Percentiles rank a stretch among this genome's conserved stretches.
These are phyloP conservation scores for Chaetoceros tenuissimus DNA, from an alignment of 108 stramenopile species.

Conservation along the genomic window DNA sequence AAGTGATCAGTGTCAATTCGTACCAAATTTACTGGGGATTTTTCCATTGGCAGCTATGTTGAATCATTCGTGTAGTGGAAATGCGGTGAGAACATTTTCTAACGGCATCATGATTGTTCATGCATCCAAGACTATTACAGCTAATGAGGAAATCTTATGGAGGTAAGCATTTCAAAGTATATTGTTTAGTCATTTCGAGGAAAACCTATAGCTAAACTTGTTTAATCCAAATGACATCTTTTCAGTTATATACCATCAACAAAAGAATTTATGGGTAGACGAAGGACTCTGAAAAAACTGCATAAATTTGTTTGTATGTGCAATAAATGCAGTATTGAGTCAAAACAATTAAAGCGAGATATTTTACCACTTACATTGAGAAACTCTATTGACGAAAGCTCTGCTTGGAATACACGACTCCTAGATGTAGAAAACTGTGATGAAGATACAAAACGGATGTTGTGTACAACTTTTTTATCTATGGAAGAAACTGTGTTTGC, in stretches of 20 bases:
- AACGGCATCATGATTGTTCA: slow-evolving; percentile 64
- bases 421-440: neutral
- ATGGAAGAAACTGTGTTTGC: slow-evolving; percentile 16
- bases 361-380: slow-evolving; percentile 2
- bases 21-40: slow-evolving; percentile 48
- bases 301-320: slow-evolving; percentile 59
- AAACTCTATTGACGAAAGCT: neutral
- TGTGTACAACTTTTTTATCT: slow-evolving; percentile 4
- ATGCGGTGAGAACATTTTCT: slow-evolving; percentile 62
- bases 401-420: slow-evolving; percentile 7
- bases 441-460: neutral
- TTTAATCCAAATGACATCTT: no score
- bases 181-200: no score
- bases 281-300: slow-evolving; percentile 21
- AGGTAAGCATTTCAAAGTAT: no score
- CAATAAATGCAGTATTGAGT: slow-evolving; percentile 39
- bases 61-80: slow-evolving; percentile 71
- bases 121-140: slow-evolving; percentile 30
- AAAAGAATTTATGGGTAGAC: slow-evolving; percentile 28
- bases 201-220: no score
- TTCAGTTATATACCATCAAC: slow-evolving; percentile 69
- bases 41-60: slow-evolving; percentile 80
- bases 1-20: slow-evolving; percentile 1
- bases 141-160: slow-evolving; percentile 64
- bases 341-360: slow-evolving; percentile 1